Base-by-base conservation (phyloP, 2,329 filamentous ascomycete species). In the Talaromyces sp. region DNA sequence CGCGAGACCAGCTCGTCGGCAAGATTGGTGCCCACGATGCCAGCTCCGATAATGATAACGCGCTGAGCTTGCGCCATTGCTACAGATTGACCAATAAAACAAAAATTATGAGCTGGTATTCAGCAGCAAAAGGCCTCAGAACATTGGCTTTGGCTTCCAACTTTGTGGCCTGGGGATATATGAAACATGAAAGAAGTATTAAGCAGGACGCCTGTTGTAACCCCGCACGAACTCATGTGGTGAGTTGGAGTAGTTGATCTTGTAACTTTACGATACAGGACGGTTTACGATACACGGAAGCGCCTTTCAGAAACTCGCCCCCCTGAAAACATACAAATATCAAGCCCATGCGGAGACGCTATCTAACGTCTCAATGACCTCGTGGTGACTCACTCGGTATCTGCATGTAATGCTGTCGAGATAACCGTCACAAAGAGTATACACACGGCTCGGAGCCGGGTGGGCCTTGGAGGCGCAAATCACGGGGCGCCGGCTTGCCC, bases 11-110 rank as follows among this genome's bases (percentile, higher is more conserved):
- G 79, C 77, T 88, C 85, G 65, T 88, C 85, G 54, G 85, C 85
- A 54, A 88, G 72, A 62, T 88, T 88, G 60, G 80, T 79, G 53
- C 85, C 85, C 61, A 88, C 85, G 60, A 88, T 87, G 54, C 85
- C 85, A 56, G 85, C 85, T 41, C 85, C 85, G 62, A 85, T 84
- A 62, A 86, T 84, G 61, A 85, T 81, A 62, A 86, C 81, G 65
- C 78, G 74, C 65, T 77, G 73, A 68, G 69, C 65, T 46, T 67
- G 64, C 48, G 68, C 65, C 74, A 78, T 78, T 29, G 52, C 60
- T 24, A 46, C 19, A 8, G 2, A 46, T 46, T 24, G n/a, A 1
- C 43, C 11, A 17, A 38, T 5, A 6, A n/a, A 38, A 38, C 8
- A 38, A n/a, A 46, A 9, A 12, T 46, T 46, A 11, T 24, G 10